Evolutionary conservation across 768 basidiomycete genomes (phyloP), one percentile per base, ranked within the genome.

Genomic region (Phylloporus arenicola): DNA sequence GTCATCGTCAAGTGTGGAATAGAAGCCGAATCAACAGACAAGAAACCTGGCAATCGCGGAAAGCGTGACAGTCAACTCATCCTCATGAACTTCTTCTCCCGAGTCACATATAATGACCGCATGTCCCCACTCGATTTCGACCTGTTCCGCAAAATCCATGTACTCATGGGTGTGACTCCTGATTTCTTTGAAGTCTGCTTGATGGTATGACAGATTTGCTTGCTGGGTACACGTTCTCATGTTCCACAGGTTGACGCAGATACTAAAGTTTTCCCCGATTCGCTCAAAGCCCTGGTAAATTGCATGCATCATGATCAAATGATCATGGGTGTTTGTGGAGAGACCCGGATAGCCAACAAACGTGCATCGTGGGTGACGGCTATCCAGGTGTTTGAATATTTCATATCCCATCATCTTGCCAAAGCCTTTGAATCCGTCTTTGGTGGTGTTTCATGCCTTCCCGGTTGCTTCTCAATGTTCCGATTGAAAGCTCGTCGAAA

Each of bases 381-480:
- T 43, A 99, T 99, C 61, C 96, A 99, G 67, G 95, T 98, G 37
- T 94, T 92, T 64, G 92, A 94, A 67, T 99, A 99, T 70, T 99
- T 97, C 71, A 98, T 99, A 64, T 97, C 94, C 33, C 96, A 99
- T 70, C 95, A 99, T 68, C 80, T 93, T 47, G 90, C 95, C 54
- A 99, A 99, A 69, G 94, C 92, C 7, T 99, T 99, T 70, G 96
- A 99, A 68, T 93, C 96, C 19, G 92, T 96, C 22, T 98, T 99
- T 62, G 96, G 96, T 64, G 96, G 96, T 81, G 96, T 99, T 51
- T 93, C 96, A 12, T 99, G 96, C 75, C 75, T 98, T 25, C 96
- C 96, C 0, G 96, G 96, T n/a, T 99, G 96, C 70, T 99, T 99
- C 74, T 96, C 93, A 46, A 99, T 99, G 95, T 98, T 98, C 72